phyloP scores from a whole-genome alignment of 2,329 filamentous ascomycete genomes.

The Fonsecaea multimorphosa region DNA sequence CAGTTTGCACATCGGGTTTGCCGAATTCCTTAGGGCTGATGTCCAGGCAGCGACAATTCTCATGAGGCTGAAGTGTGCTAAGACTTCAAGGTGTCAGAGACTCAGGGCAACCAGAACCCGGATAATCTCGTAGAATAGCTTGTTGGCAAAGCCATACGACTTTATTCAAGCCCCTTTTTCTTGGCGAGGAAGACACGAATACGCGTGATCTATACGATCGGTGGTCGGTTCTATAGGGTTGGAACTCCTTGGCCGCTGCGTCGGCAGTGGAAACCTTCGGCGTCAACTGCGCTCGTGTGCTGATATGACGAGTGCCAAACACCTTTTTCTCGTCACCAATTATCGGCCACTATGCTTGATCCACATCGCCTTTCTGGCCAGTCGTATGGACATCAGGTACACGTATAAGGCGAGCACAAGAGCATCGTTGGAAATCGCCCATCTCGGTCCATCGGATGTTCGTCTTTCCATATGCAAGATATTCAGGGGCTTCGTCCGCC shows the following conservation, averaged over 20 bases:
- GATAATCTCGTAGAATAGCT: too few species aligned
- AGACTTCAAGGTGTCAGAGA: too few species aligned
- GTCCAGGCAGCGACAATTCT: too few species aligned
- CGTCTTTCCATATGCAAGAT: too few species aligned
- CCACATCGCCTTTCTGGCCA: background rate
- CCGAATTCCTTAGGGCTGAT: too few species aligned
- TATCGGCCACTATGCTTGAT: background rate
- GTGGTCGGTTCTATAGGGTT: background rate
- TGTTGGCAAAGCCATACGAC: too few species aligned
- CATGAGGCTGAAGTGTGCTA: too few species aligned
- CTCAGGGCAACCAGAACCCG: too few species aligned
- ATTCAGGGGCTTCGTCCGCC: too few species aligned
- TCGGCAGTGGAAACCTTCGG: background rate
- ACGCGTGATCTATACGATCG: background rate
- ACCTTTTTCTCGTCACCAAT: background rate
- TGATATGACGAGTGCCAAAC: conserved; percentile 3
- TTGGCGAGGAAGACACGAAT: background rate
- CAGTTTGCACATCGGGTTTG: too few species aligned
- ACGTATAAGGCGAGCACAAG: background rate
- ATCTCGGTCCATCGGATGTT: too few species aligned
- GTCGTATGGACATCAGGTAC: background rate
- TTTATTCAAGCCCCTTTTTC: background rate
- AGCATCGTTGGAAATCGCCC: background rate
- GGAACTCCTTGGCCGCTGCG: too few species aligned
- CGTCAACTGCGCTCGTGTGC: background rate